Percentiles rank a stretch among this genome's conserved stretches.
Evolutionary conservation across 768 basidiomycete species (phyloP).

Genomic region (Sporobolomyces phaffii): DNA sequence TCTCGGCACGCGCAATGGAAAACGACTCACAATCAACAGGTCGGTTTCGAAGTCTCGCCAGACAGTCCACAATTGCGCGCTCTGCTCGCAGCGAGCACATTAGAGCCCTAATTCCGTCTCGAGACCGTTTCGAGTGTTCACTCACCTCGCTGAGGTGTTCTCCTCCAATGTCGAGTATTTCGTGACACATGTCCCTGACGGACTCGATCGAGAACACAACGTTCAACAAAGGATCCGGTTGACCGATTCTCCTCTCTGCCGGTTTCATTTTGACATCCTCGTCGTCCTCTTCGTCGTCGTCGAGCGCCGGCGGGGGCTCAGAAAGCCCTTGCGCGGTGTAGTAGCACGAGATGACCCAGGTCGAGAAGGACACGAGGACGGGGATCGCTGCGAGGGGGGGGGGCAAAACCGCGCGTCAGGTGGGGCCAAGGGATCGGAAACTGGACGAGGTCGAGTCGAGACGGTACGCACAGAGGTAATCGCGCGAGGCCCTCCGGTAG

Average conservation of each 20-base stretch:
- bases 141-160: constrained; percentile 62
- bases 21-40: constrained; percentile 54
- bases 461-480: constrained; percentile 65
- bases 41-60: constrained; percentile 71
- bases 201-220: constrained; percentile 60
- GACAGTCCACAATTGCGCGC: constrained; percentile 64
- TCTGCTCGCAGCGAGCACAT: too few species aligned
- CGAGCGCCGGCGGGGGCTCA: not conserved
- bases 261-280: constrained; percentile 45
- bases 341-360: constrained; percentile 52
- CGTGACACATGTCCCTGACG: constrained; percentile 57
- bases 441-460: not conserved
- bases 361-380: constrained; percentile 62
- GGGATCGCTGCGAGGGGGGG: constrained; percentile 56
- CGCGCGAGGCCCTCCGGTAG: constrained; percentile 62
- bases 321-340: constrained; percentile 31
- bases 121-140: not conserved
- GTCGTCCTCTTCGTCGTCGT: constrained; percentile 16
- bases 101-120: too few species aligned
- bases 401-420: too few species aligned
- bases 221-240: constrained; percentile 52
- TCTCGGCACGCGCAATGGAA: not conserved
- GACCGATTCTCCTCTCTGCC: constrained; percentile 46
- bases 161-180: constrained; percentile 56
- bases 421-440: not conserved